These are phyloP conservation scores for Fusarium sp. DNA, from an alignment of 2,329 filamentous ascomycete species.

Conservation along the genomic window DNA sequence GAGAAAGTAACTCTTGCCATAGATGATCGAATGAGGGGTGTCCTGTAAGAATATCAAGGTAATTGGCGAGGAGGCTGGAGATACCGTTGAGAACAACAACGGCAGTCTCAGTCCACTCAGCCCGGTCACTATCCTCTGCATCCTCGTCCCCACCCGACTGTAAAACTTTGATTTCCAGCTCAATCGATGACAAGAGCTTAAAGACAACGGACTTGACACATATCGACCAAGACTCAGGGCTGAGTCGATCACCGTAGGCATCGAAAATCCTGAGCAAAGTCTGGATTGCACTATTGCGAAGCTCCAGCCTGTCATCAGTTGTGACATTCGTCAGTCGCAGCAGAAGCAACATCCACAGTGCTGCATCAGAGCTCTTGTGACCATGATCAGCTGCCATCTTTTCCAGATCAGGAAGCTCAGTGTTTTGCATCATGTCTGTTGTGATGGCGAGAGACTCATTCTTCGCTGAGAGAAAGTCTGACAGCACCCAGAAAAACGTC, in stretches of 20 bases:
- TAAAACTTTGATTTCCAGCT: slow-evolving; percentile 58
- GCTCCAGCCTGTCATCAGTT: slow-evolving; percentile 74
- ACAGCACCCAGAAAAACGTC: slow-evolving; percentile 95
- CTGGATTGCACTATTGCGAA: slow-evolving; percentile 88
- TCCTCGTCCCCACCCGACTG: slow-evolving; percentile 49
- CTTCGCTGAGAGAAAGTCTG: slow-evolving; percentile 78
- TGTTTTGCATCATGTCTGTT: slow-evolving; percentile 60
- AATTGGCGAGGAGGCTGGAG: slow-evolving; percentile 76
- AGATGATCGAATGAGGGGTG: slow-evolving; percentile 73
- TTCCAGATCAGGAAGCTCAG: slow-evolving; percentile 60
- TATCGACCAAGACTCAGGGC: slow-evolving; percentile 80
- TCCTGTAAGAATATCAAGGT: slow-evolving; percentile 75
- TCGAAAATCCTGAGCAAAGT: slow-evolving; percentile 92
- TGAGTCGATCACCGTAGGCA: slow-evolving; percentile 83
- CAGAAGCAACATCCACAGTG: slow-evolving; percentile 81
- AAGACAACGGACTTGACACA: slow-evolving; percentile 85
- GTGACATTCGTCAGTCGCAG: slow-evolving; percentile 76
- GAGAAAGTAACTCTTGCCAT: slow-evolving; percentile 77
- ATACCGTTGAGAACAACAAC: slow-evolving; percentile 78
- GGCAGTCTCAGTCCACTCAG: slow-evolving; percentile 77
- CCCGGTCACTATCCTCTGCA: slow-evolving; percentile 53
- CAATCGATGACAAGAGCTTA: slow-evolving; percentile 76
- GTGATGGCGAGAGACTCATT: slow-evolving; percentile 66
- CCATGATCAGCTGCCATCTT: slow-evolving; percentile 67
- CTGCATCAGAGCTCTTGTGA: slow-evolving; percentile 69